Conservation (phyloP, 768 basidiomycete species). For the Termitomyces heimii region DNA sequence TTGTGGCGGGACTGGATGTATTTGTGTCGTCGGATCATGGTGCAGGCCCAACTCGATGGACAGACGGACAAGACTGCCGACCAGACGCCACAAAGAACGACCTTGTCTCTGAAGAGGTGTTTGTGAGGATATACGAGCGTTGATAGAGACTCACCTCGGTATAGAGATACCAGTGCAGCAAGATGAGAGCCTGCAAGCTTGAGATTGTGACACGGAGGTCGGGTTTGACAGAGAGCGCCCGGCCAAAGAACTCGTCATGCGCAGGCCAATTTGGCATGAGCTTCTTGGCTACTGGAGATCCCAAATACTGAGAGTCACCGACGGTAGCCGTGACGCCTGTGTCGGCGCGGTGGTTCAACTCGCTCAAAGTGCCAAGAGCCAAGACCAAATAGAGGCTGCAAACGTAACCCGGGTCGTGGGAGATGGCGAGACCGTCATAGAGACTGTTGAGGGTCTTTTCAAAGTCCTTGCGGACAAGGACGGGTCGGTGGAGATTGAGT, state of each 20-base stretch:
- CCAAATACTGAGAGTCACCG: slow-evolving; percentile 24
- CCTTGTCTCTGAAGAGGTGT: slow-evolving; percentile 63
- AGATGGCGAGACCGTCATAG: slow-evolving; percentile 47
- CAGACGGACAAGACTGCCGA: slow-evolving; percentile 77
- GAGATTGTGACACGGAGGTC: slow-evolving; percentile 79
- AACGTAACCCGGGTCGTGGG: slow-evolving; percentile 71
- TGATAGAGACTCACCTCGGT: slow-evolving; percentile 54
- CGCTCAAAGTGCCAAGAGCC: slow-evolving; percentile 77
- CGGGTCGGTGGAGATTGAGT: slow-evolving; percentile 77
- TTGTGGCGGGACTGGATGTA: slow-evolving; percentile 31
- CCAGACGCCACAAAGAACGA: slow-evolving; percentile 84
- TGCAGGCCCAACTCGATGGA: slow-evolving; percentile 82
- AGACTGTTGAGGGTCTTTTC: slow-evolving; percentile 56
- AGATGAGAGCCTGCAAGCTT: slow-evolving; percentile 76
- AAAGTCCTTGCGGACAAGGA: slow-evolving; percentile 66
- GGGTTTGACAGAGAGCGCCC: slow-evolving; percentile 72
- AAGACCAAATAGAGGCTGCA: slow-evolving; percentile 75
- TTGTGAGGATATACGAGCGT: slow-evolving; percentile 1
- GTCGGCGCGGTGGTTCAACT: slow-evolving; percentile 68
- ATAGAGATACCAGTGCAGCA: slow-evolving; percentile 87
- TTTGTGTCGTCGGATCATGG: slow-evolving; percentile 72
- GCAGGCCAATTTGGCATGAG: slow-evolving; percentile 74
- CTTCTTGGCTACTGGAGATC: slow-evolving; percentile 44
- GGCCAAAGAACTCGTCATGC: slow-evolving; percentile 81
- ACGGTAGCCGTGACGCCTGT: slow-evolving; percentile 37